phyloP scores from a whole-genome alignment of 306 rosid species.

The Casuarina glauca region DNA sequence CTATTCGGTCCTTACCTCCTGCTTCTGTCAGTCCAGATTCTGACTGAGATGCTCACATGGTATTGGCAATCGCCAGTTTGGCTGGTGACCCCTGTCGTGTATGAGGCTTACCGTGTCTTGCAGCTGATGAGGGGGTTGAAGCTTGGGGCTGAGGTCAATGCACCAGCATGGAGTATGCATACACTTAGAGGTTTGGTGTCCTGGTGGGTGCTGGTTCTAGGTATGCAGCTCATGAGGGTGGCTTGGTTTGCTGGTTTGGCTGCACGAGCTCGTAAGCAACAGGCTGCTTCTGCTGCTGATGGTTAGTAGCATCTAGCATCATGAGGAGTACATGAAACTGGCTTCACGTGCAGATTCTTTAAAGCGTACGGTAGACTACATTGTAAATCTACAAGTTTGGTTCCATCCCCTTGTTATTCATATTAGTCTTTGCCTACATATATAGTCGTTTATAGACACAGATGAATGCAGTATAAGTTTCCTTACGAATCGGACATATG shows the following conservation, averaged over 20 bases:
- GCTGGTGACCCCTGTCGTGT: constrained; percentile 86
- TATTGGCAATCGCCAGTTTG: constrained; percentile 95
- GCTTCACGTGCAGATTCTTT: not conserved
- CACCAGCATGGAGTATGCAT: constrained; percentile 83
- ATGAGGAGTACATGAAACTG: not conserved
- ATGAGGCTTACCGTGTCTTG: constrained; percentile 79
- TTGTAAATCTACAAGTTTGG: constrained; percentile 13
- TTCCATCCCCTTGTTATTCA: constrained; percentile 11
- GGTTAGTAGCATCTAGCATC: constrained; percentile 16
- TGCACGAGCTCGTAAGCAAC: constrained; percentile 37
- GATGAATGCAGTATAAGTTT: not conserved
- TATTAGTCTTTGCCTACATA: not conserved
- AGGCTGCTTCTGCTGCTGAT: constrained; percentile 33
- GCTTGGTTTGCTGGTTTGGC: constrained; percentile 90
- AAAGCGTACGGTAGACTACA: not conserved
- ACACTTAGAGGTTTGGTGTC: constrained; percentile 74
- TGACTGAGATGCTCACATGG: constrained; percentile 90
- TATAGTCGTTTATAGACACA: too few species aligned
- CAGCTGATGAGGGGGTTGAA: constrained; percentile 93
- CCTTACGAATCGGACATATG: not conserved
- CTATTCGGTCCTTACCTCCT: constrained; percentile 80
- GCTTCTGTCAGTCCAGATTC: constrained; percentile 70
- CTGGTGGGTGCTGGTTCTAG: constrained; percentile 91
- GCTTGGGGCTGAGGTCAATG: constrained; percentile 71
- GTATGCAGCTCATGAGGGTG: constrained; percentile 94